phyloP scores from a whole-genome alignment of 1,284 basidiomycete species.

The Phellinidium pouzarii region DNA sequence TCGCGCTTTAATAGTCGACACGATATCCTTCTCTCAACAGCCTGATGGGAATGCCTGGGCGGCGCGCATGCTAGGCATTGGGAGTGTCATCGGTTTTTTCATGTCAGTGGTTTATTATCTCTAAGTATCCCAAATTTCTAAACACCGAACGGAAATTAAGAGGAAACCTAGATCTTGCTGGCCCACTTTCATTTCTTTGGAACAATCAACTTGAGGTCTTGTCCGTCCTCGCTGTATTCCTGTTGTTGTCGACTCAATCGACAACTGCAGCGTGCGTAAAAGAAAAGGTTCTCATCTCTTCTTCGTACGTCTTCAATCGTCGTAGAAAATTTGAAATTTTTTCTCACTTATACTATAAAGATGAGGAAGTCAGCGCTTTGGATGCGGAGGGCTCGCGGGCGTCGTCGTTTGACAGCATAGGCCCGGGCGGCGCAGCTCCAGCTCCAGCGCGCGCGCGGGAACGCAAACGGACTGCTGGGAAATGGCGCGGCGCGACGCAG shows the following conservation, averaged over 20 bases:
- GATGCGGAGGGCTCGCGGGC: slow-evolving; percentile 2
- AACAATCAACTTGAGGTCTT: slow-evolving; percentile 44
- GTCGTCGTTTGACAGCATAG: slow-evolving; percentile 19
- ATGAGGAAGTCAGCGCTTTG: slow-evolving; percentile 10
- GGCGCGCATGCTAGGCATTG: slow-evolving; percentile 79
- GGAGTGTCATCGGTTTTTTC: slow-evolving; percentile 81
- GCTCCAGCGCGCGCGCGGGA: background rate
- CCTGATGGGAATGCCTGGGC: slow-evolving; percentile 93
- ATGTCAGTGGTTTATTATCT: too few species aligned
- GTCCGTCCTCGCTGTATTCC: slow-evolving; percentile 36
- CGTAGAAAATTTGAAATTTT: too few species aligned
- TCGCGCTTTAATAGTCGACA: slow-evolving; percentile 75
- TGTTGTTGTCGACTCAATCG: slow-evolving; percentile 36
- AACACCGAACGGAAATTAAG: slow-evolving; percentile 18
- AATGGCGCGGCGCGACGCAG: slow-evolving; percentile 43
- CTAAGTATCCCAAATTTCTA: background rate
- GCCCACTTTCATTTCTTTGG: slow-evolving; percentile 35
- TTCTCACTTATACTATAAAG: too few species aligned
- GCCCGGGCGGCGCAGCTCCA: background rate
- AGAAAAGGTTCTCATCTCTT: slow-evolving; percentile 66
- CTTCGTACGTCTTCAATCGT: slow-evolving; percentile 33
- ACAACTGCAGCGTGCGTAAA: slow-evolving; percentile 43
- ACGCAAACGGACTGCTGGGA: slow-evolving; percentile 30
- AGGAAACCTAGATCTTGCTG: slow-evolving; percentile 37
- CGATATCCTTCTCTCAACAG: slow-evolving; percentile 63